Evolutionary conservation across 2,329 filamentous ascomycete genomes (phyloP), one percentile per base, ranked within the genome.

Genomic region (Alternaria dauci): DNA sequence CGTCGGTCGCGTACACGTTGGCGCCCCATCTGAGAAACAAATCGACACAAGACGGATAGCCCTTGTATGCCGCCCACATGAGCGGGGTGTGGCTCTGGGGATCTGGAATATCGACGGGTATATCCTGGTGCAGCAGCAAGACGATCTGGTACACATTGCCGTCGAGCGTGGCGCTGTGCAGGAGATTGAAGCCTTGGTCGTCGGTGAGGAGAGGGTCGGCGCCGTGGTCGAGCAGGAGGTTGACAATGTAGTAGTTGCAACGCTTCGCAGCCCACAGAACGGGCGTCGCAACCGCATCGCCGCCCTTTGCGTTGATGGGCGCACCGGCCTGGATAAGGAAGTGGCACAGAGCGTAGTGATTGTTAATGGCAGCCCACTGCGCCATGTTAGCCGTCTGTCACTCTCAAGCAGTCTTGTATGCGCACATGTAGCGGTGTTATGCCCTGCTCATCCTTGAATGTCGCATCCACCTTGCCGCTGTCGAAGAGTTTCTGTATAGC

Each of bases 1-100:
- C 93, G 72, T 99, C 95, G 30, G 86, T 88, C 34, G 92, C 90
- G 78, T 96, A 93, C 8, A 97, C 93, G 75, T 93, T 95, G 38
- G 95, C 95, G 54, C 95, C 96, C 93, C 95, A 99, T 69, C 93
- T 89, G 60, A 99, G 81, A 67, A 97, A 94, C 43, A 98, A 79
- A 75, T 98, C 95, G 48, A 98, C 94, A 71, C 93, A 96, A 47
- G 91, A 89, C 0, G 94, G 92, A 76, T 90, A 97, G 36, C 96
- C 95, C 80, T 99, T 99, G 83, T 99, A 99, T 16, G 94, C 94
- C 18, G 95, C 93, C 95, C 95, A 99, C 95, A 99, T 99, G 62
- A 99, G 85, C 62, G 90, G 91, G 1, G 95, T 98, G 79, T 99
- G 96, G 6, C 94, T 93, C 76, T 93, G 94, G 52, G 88, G 88